phyloP scores from a whole-genome alignment of 805 yeast species.

The Maudiozyma saulgeensis region DNA sequence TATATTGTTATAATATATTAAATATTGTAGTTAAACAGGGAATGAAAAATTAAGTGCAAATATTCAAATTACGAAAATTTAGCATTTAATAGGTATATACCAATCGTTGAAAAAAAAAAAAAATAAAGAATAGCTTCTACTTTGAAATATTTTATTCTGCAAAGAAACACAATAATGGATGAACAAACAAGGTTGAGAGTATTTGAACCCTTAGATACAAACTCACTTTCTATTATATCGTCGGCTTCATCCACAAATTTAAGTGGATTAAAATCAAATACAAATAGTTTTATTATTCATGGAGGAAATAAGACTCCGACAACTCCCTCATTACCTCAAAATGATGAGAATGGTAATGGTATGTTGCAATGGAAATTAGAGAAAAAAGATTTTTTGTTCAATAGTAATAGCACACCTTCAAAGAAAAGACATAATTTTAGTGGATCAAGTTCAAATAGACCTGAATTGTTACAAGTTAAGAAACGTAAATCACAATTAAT shows the following conservation, averaged over 20 bases:
- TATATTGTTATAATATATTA: no score
- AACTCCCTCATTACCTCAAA: slow-evolving; percentile 10
- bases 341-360: slow-evolving; percentile 10
- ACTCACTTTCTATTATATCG: slow-evolving; percentile 19
- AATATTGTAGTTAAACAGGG: no score
- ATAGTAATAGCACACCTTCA: slow-evolving; percentile 27
- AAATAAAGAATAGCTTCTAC: no score
- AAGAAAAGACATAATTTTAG: slow-evolving; percentile 8
- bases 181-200: slow-evolving; percentile 10
- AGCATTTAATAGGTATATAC: no score
- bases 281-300: background rate
- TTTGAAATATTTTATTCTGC: no score
- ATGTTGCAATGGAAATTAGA: slow-evolving; percentile 23
- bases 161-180: slow-evolving; percentile 4
- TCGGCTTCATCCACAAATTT: slow-evolving; percentile 13
- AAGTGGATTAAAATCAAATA: slow-evolving; percentile 2
- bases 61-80: no score
- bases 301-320: slow-evolving; percentile 6
- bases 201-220: slow-evolving; percentile 21
- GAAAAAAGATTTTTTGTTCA: slow-evolving; percentile 20
- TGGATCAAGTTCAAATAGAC: background rate
- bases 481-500: slow-evolving; percentile 19
- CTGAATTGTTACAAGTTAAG: slow-evolving; percentile 9
- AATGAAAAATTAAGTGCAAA: no score
- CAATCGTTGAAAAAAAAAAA: no score